Evolutionary conservation across 441 rosid genomes (phyloP), one percentile per base, ranked within the genome.

Genomic region (Biscutella auriculata): DNA sequence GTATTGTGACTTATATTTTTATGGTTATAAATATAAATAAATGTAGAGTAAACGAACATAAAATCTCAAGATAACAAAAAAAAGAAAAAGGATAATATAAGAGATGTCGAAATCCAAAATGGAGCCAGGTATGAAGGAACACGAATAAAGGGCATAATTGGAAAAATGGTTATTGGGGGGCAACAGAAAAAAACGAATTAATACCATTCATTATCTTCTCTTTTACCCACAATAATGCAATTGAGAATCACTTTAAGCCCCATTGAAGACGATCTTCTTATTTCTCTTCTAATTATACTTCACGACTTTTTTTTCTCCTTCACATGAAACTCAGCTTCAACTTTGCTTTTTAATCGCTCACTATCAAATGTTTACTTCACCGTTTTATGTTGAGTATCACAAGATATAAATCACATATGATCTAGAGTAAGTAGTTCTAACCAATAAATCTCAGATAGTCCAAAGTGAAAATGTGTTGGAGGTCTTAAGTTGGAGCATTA

Each of bases 111-210:
- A 58, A 66, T 66, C 70, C 49, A 66, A 12, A 1, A 11, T 9
- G 42, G 54, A 58, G 60, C 65, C 27, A 51, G 32, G 53, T 70
- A n/a, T 12, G 43, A 66, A 52, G 43, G 61, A 61, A 60, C 61
- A 60, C 12, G 27, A 57, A 50, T 51, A 48, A 51, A 66, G 41
- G 48, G 26, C 8, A 43, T 47, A 51, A 66, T 51, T 58, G 65
- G 65, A 66, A 60, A 61, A 61, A 67, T 54, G 72, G 67, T 40
- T 27, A 61, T 47, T 53, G 63, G 72, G 72, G 62, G 67, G 67
- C 67, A 67, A 67, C 64, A 65, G 39, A 55, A 67, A 36, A 70
- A 82, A 79, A 79, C n/a, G n/a, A n/a, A n/a, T n/a, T 70, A 78
- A 62, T 65, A 64, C 62, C 47, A 11, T 57, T 74, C 66, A 71